These are phyloP conservation scores for Fusarium begoniae DNA, from an alignment of 2,329 filamentous ascomycete species.

Conservation along the genomic window DNA sequence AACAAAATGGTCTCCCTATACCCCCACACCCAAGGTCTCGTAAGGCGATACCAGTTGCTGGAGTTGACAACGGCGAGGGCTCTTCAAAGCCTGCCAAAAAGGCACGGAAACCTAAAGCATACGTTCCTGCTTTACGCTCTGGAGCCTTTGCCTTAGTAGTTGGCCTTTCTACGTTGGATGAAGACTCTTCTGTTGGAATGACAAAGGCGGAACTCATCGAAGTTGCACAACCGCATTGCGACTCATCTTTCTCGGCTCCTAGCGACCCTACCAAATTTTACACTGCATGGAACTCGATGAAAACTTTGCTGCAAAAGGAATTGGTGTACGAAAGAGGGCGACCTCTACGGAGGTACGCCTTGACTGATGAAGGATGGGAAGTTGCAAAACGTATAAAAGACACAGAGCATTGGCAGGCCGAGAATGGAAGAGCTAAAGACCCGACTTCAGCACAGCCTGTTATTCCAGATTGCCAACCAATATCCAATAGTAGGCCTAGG, in stretches of 20 bases:
- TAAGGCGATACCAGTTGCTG: constrained; percentile 47
- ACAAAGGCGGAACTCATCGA: constrained; percentile 75
- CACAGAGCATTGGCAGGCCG: constrained; percentile 52
- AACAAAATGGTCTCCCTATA: constrained; percentile 73
- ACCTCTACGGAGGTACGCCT: constrained; percentile 71
- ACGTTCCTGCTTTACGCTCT: constrained; percentile 77
- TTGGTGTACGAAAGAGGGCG: constrained; percentile 76
- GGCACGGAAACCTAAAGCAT: constrained; percentile 67
- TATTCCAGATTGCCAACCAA: constrained; percentile 1
- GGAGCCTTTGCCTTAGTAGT: constrained; percentile 78
- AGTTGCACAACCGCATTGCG: constrained; percentile 75
- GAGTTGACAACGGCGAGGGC: constrained; percentile 47
- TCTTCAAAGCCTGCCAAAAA: constrained; percentile 63
- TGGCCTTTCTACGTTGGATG: constrained; percentile 68
- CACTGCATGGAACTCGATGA: constrained; percentile 87
- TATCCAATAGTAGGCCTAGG: background rate
- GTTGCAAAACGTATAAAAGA: constrained; percentile 72
- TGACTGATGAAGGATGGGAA: constrained; percentile 83
- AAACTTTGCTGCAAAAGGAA: constrained; percentile 76
- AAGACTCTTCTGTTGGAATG: constrained; percentile 63
- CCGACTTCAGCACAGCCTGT: constrained; percentile 2
- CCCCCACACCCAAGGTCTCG: constrained; percentile 64
- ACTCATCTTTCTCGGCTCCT: constrained; percentile 76
- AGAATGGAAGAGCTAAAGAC: constrained; percentile 28
- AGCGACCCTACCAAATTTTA: constrained; percentile 74